Evolutionary conservation across 2,329 filamentous ascomycete species (phyloP).

Genomic region (Huntiella abstrusa): DNA sequence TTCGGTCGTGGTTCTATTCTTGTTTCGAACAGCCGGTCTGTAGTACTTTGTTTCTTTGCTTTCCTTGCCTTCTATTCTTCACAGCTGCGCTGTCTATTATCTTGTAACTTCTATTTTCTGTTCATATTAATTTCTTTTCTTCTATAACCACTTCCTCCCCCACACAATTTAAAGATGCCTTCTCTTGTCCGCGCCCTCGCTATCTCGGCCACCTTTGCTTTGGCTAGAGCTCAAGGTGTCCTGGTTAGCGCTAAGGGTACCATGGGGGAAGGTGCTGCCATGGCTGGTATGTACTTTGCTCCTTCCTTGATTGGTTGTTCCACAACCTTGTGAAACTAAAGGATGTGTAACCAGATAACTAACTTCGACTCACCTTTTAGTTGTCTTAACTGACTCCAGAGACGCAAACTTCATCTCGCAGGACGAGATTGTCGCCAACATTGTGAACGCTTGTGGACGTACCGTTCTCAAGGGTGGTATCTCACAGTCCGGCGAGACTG

Average conservation of each 20-base stretch:
- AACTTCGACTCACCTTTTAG: constrained; percentile 29
- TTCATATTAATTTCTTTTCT: neutral
- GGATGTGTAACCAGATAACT: neutral
- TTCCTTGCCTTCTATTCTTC: constrained; percentile 3
- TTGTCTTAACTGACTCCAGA: constrained; percentile 25
- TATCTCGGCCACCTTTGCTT: constrained; percentile 10
- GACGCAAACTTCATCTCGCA: constrained; percentile 46
- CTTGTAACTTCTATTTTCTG: neutral
- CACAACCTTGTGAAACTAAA: neutral
- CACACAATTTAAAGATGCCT: neutral
- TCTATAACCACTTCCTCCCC: neutral
- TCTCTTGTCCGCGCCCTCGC: constrained; percentile 1
- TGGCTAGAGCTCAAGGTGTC: constrained; percentile 26
- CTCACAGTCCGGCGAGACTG: constrained; percentile 9
- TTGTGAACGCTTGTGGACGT: constrained; percentile 42
- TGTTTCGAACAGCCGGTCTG: constrained; percentile 8
- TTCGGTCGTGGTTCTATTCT: neutral
- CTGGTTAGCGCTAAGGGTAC: constrained; percentile 28
- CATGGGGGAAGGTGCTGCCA: constrained; percentile 22
- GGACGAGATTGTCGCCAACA: constrained; percentile 30
- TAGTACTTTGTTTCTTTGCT: constrained; percentile 2
- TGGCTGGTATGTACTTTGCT: constrained; percentile 29
- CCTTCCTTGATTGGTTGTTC: neutral
- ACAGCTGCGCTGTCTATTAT: constrained; percentile 3
- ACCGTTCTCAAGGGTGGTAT: constrained; percentile 24